Conservation (phyloP, 2,329 filamentous ascomycete species). For the Aspergillus viridinutans region DNA sequence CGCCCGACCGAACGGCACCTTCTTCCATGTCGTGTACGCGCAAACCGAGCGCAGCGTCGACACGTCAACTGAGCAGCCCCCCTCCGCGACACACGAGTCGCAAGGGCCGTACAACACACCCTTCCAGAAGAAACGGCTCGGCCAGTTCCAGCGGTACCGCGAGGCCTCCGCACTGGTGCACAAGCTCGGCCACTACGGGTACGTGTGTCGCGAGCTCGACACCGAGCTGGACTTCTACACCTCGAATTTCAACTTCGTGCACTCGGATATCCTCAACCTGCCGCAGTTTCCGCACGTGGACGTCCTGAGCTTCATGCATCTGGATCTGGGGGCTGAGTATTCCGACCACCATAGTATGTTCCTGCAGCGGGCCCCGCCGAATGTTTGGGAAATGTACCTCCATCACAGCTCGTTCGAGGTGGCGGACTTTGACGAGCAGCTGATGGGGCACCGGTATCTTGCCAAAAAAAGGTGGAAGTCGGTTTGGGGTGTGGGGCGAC, state of each 20-base stretch:
- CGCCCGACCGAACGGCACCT: slow-evolving; percentile 50
- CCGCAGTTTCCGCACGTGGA: slow-evolving; percentile 33
- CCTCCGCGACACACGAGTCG: slow-evolving; percentile 8
- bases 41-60: slow-evolving; percentile 41
- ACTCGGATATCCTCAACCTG: slow-evolving; percentile 30
- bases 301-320: slow-evolving; percentile 50
- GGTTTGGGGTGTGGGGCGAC: slow-evolving; percentile 68
- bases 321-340: slow-evolving; percentile 49
- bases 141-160: slow-evolving; percentile 33
- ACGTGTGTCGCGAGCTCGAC: slow-evolving; percentile 30
- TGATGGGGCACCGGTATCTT: slow-evolving; percentile 67
- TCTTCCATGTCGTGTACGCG: slow-evolving; percentile 56
- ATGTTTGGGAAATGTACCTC: slow-evolving; percentile 43
- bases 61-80: slow-evolving; percentile 19
- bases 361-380: slow-evolving; percentile 28
- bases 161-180: slow-evolving; percentile 27
- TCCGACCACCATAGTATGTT: slow-evolving; percentile 57
- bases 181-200: slow-evolving; percentile 42
- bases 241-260: slow-evolving; percentile 40
- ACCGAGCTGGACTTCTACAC: slow-evolving; percentile 36
- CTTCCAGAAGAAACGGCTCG: slow-evolving; percentile 14
- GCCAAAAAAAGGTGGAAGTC: slow-evolving; percentile 57
- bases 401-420: slow-evolving; percentile 69
- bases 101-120: slow-evolving; percentile 16
- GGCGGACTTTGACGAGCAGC: slow-evolving; percentile 67